Base-by-base conservation (phyloP, 106 monocot genomes). In the Cymbidium sinense region DNA sequence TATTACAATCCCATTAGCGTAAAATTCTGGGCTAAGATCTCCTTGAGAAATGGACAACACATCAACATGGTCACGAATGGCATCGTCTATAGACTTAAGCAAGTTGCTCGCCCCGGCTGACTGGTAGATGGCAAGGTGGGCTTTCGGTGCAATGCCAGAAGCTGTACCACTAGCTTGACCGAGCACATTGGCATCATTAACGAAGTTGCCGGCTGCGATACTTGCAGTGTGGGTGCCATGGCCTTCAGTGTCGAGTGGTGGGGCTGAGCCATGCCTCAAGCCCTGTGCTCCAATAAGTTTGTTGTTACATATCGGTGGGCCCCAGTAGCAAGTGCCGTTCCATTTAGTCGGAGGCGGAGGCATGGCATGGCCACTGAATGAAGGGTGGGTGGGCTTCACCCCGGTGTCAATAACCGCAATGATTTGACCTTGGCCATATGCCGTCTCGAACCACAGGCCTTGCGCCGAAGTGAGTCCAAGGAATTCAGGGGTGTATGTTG, bases 311-410 rank as follows among this genome's bases (percentile, higher is more conserved):
- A 71, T 39, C 19, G 79, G 50, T 2, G 27, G 23, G 10, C 75
- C 37, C 78, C 86, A 88, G 17, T 81, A 75, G 69, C 88, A 91
- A 25, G 54, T 64, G 15, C 91, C 91, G 7, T 77, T 91, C 91
- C 91, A 91, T 39, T 81, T 82, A 27, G 74, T 18, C 1, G 84
- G 81, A 12, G 30, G 83, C 0, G 86, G 79, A 19, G 83, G 70
- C 75, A 79, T 54, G 9, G 71, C 80, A 0, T 35, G 7, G 23
- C 50, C 79, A n/a, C 76, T 9, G 34, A 84, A 87, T 12, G 84
- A 87, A 39, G 87, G 84, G 19, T 84, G 84, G 4, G 54, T 69
- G 2, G 84, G 76, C 1, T 13, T 7, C 13, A 87, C 41, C 17
- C 84, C 87, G 12, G 62, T 55, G 75, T 87, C 90, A 7, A 90